phyloP scores from a whole-genome alignment of 2,329 filamentous ascomycete genomes.

The Pseudodiploospora longispora region DNA sequence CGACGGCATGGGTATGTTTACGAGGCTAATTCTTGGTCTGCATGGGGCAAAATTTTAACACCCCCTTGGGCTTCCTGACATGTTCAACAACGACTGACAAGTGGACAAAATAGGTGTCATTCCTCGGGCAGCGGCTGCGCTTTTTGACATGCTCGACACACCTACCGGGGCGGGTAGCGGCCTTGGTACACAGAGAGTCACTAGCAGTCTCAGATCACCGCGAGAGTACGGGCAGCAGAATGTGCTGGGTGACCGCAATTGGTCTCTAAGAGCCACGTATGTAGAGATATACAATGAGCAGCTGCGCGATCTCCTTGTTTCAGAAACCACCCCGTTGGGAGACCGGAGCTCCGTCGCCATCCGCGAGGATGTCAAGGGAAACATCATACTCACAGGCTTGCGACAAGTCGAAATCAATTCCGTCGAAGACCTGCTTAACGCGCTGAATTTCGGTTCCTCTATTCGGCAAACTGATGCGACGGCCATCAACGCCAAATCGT shows the following conservation, averaged over 20 bases:
- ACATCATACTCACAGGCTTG: conserved; percentile 86
- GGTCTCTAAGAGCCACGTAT: conserved; percentile 90
- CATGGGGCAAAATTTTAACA: neutral
- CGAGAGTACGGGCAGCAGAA: conserved; percentile 51
- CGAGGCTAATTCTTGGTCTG: neutral
- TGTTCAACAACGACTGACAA: neutral
- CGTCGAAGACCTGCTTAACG: conserved; percentile 81
- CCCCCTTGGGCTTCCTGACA: conserved; percentile 1
- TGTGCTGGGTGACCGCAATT: conserved; percentile 62
- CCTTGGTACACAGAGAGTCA: conserved; percentile 36
- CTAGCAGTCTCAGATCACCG: conserved; percentile 56
- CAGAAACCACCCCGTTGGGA: conserved; percentile 58
- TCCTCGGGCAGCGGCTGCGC: conserved; percentile 73
- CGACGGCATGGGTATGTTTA: conserved; percentile 66
- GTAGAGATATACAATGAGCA: conserved; percentile 98
- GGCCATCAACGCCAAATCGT: conserved; percentile 95
- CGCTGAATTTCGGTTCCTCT: conserved; percentile 83
- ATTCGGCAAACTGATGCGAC: conserved; percentile 97
- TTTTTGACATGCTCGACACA: conserved; percentile 82
- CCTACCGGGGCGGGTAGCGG: conserved; percentile 38
- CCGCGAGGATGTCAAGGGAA: conserved; percentile 87
- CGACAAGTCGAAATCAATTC: conserved; percentile 84
- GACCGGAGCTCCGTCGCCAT: conserved; percentile 82
- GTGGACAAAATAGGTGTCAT: conserved; percentile 63
- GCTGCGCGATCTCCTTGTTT: conserved; percentile 77